phyloP scores from a whole-genome alignment of 805 yeast genomes.

The Teunomyces stri region DNA sequence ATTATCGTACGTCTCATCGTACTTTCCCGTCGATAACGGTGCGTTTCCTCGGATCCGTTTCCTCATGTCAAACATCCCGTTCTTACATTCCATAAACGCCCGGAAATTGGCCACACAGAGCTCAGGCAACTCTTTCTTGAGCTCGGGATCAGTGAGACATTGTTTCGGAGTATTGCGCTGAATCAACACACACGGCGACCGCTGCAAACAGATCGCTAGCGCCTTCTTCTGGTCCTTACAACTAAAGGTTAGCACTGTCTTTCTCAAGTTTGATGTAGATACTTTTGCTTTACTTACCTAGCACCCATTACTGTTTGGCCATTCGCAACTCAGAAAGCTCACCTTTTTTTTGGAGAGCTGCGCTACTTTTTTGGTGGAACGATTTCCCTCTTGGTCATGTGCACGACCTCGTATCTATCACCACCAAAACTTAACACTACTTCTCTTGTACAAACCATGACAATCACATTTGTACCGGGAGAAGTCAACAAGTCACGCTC shows the following conservation, averaged over 20 bases:
- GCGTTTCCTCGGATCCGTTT: slow-evolving; percentile 94
- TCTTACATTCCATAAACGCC: slow-evolving; percentile 85
- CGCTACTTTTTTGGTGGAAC: neutral
- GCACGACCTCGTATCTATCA: neutral
- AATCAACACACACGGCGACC: slow-evolving; percentile 93
- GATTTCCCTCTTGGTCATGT: neutral
- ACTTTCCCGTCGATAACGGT: slow-evolving; percentile 87
- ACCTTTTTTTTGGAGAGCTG: neutral
- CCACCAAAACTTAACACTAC: neutral
- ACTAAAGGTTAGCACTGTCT: slow-evolving; percentile 38
- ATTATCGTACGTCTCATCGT: slow-evolving; percentile 81
- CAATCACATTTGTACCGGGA: slow-evolving; percentile 78
- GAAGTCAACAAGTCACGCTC: slow-evolving; percentile 63
- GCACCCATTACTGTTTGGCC: slow-evolving; percentile 48
- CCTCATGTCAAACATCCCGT: slow-evolving; percentile 88
- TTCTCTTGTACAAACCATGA: slow-evolving; percentile 37
- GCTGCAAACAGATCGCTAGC: slow-evolving; percentile 92
- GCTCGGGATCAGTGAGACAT: slow-evolving; percentile 78
- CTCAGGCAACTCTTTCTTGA: slow-evolving; percentile 77
- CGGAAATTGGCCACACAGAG: slow-evolving; percentile 80
- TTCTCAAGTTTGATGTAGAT: neutral
- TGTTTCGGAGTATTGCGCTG: slow-evolving; percentile 87
- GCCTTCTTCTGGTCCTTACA: slow-evolving; percentile 93
- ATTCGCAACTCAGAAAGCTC: neutral
- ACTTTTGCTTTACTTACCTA: slow-evolving; percentile 33